These are phyloP conservation scores for Cystobasidium onofrii DNA, from an alignment of 768 basidiomycete species.

Conservation along the genomic window DNA sequence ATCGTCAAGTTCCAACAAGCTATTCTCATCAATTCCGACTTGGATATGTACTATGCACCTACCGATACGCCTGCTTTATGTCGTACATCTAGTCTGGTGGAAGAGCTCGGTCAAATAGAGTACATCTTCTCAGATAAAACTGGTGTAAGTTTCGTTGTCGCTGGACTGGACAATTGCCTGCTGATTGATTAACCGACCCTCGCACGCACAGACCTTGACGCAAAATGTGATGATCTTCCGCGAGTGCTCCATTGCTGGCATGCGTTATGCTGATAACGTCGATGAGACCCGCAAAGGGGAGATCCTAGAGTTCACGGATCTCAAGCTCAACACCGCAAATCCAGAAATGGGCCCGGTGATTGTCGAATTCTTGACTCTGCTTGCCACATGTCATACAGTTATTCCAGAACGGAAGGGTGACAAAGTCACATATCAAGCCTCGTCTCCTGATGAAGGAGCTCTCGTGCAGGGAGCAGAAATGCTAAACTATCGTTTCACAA, in stretches of 20 bases:
- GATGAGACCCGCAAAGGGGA: conserved; percentile 74
- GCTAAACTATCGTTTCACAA: conserved; percentile 91
- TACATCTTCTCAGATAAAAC: conserved; percentile 94
- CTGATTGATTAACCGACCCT: not conserved
- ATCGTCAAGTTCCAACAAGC: conserved; percentile 98
- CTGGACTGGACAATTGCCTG: not conserved
- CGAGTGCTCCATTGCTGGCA: conserved; percentile 77
- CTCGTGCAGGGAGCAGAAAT: conserved; percentile 87
- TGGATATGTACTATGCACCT: conserved; percentile 89
- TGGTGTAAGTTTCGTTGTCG: conserved; percentile 47
- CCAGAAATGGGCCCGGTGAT: conserved; percentile 49
- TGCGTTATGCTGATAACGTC: conserved; percentile 79
- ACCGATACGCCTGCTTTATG: conserved; percentile 96
- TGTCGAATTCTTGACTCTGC: conserved; percentile 65
- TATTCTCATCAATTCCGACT: conserved; percentile 80
- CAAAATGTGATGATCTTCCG: conserved; percentile 98
- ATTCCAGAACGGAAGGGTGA: conserved; percentile 81
- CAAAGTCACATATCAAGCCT: conserved; percentile 90
- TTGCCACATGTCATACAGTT: conserved; percentile 96
- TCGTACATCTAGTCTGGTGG: conserved; percentile 94
- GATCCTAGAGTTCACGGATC: conserved; percentile 46
- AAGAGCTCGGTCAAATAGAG: conserved; percentile 96
- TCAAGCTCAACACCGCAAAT: conserved; percentile 44
- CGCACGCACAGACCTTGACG: conserved; percentile 58
- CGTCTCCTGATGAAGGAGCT: conserved; percentile 95